A percentile compares a stretch with the other conserved stretches of the same genome.
phyloP scores from a whole-genome alignment of 225 moss, liverwort and hornwort genomes.

The Anthoceros angustus region DNA sequence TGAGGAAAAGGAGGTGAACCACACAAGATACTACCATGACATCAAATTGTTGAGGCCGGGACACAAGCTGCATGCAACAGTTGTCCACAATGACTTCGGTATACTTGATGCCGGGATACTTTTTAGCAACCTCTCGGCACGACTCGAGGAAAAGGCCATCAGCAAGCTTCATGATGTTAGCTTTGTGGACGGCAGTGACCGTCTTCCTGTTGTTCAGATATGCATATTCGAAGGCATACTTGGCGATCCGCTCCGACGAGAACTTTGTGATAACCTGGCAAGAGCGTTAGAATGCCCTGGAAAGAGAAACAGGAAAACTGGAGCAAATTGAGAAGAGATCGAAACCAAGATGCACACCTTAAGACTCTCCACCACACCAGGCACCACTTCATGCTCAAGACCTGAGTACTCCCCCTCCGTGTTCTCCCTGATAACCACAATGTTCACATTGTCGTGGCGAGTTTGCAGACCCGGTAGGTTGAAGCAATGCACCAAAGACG shows the following conservation, averaged over 20 bases:
- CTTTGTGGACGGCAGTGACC: slow-evolving; percentile 99
- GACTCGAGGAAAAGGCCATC: slow-evolving; percentile 96
- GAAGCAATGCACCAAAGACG: slow-evolving; percentile 95
- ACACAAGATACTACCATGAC: slow-evolving; percentile 51
- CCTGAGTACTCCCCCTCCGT: slow-evolving; percentile 99
- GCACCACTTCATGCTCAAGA: slow-evolving; percentile 96
- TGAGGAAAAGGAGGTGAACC: background rate
- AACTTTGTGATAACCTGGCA: slow-evolving; percentile 97
- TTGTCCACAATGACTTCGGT: slow-evolving; percentile 98
- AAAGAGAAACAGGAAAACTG: too few relatives aligned
- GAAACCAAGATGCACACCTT: slow-evolving; percentile 41
- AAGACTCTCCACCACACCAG: slow-evolving; percentile 97
- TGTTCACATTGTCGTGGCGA: slow-evolving; percentile 91
- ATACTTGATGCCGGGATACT: slow-evolving; percentile 70
- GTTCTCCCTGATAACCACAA: slow-evolving; percentile 99
- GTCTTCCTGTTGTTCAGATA: slow-evolving; percentile 98
- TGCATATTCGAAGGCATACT: slow-evolving; percentile 96
- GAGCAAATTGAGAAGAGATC: background rate
- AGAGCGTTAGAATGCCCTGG: background rate
- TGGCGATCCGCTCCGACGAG: slow-evolving; percentile 93
- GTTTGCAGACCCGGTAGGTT: slow-evolving; percentile 84
- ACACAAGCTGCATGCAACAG: slow-evolving; percentile 99
- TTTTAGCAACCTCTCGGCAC: slow-evolving; percentile 86
- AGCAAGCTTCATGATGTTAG: slow-evolving; percentile 99
- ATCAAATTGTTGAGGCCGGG: slow-evolving; percentile 93